Evolutionary conservation across 139 green algal genomes (phyloP).

Genomic region (Chlamydomonas sphaeroides): DNA sequence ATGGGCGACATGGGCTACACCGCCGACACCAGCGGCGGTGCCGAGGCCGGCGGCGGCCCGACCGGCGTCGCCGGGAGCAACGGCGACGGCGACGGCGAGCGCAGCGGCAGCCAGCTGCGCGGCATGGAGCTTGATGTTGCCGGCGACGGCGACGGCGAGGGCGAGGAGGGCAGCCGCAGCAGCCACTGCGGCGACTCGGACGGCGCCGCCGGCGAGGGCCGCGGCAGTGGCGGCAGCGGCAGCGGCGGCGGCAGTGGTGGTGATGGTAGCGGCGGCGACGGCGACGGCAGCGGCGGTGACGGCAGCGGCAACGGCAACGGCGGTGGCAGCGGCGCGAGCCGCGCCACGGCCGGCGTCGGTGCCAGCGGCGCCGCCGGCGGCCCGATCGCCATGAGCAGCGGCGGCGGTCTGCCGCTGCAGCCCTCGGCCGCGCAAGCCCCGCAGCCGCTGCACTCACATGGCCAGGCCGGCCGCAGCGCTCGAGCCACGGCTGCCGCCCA

Average conservation of each 20-base stretch:
- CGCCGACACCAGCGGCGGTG: no score
- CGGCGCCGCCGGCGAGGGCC: not conserved
- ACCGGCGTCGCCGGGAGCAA: no score
- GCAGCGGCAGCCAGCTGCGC: no score
- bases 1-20: not conserved
- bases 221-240: not conserved
- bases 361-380: constrained; percentile 3
- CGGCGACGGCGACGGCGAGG: not conserved
- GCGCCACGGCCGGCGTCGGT: not conserved
- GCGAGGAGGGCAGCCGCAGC: constrained; percentile 27
- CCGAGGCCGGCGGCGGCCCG: no score
- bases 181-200: constrained; percentile 29
- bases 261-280: not conserved
- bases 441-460: no score
- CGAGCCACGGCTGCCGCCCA: not conserved
- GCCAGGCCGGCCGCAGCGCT: not conserved
- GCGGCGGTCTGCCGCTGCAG: no score
- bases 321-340: not conserved
- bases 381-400: no score
- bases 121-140: not conserved
- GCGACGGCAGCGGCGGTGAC: not conserved
- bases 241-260: not conserved
- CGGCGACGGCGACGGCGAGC: no score
- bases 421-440: no score
- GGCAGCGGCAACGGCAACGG: not conserved